Percentiles rank a stretch among this genome's conserved stretches.
phyloP scores from a whole-genome alignment of 1,139 yeast genomes.

The Pichia sp. region DNA sequence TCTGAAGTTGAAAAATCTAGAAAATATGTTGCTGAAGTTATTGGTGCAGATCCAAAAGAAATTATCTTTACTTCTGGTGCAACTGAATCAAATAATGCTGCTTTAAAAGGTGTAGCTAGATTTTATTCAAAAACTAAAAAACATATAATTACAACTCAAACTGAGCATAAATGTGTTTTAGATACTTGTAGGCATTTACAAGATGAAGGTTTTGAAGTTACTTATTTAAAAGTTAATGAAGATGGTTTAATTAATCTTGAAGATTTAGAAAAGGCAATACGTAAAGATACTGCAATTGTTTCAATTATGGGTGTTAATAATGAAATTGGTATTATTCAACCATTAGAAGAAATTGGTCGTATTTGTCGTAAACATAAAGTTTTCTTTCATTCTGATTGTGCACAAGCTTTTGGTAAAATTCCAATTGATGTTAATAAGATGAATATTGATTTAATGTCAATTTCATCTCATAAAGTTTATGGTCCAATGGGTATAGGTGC shows the following conservation, averaged over 20 bases:
- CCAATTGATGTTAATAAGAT: slow-evolving; percentile 87
- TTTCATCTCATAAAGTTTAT: slow-evolving; percentile 92
- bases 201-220: slow-evolving; percentile 95
- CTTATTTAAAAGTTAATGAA: slow-evolving; percentile 75
- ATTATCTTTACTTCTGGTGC: slow-evolving; percentile 97
- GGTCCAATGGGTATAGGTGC: slow-evolving; percentile 99
- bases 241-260: slow-evolving; percentile 79
- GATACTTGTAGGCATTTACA: slow-evolving; percentile 93
- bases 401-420: slow-evolving; percentile 95
- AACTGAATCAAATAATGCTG: slow-evolving; percentile 93
- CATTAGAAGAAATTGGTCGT: slow-evolving; percentile 85
- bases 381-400: slow-evolving; percentile 97
- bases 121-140: slow-evolving; percentile 84
- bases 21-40: slow-evolving; percentile 69
- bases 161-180: slow-evolving; percentile 96
- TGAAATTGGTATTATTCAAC: slow-evolving; percentile 97
- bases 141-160: slow-evolving; percentile 92
- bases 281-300: slow-evolving; percentile 86
- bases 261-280: slow-evolving; percentile 71
- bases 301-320: slow-evolving; percentile 98
- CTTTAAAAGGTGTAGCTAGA: slow-evolving; percentile 89
- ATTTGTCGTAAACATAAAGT: slow-evolving; percentile 82
- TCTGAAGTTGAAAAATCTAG: slow-evolving; percentile 86
- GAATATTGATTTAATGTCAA: slow-evolving; percentile 89
- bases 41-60: slow-evolving; percentile 93